Base-by-base conservation (phyloP, 352 stramenopile species). In the Globisporangium middletonii region DNA sequence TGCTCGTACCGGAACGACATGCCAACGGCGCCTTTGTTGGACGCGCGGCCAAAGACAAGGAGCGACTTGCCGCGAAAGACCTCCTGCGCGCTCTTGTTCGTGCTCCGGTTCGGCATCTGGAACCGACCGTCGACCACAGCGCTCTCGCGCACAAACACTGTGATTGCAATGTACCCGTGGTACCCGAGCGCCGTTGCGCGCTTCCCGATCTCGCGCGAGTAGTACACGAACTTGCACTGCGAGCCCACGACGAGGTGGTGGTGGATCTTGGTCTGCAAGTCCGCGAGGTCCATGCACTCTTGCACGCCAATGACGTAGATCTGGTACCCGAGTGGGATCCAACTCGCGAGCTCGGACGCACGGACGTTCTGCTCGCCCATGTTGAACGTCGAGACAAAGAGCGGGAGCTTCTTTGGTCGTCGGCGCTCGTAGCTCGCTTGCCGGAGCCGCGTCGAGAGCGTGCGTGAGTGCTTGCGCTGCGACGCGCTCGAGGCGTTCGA, bases 151-250 rank as follows among this genome's bases (percentile, higher is more conserved):
- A 94, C 86, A 57, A 94, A 96, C 33, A 96, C 77, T 3, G 67
- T 91, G 26, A 95, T 63, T 0, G 85, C 88, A 54, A 97, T 96
- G 62, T 89, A 94, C 0, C 86, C 89, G 50, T 96, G 88, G 50
- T 91, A 96, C 0, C 85, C 84, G 0, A 96, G 59, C 8, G 83
- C 71, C 0, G 81, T 95, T 13, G 82, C 80, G 42, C 73, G 72
- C 50, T 84, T 92, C 48, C 86, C 88, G 23, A 96, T 96, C 57
- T 92, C 80, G 49, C 79, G 74, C 26, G 73, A 86, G 57, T 88
- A 95, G 50, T 90, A 73, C 16, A 82, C 68, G 28, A 89, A 96
- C 60, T 83, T 81, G 13, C 72, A 58, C 11, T 67, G 75, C 9
- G 78, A 83, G 9, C 66, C 73, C 0, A 67, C 57, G 16, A 79